Evolutionary conservation across 768 basidiomycete species (phyloP), one percentile per base, ranked within the genome.

Genomic region (Suillus subaureus): DNA sequence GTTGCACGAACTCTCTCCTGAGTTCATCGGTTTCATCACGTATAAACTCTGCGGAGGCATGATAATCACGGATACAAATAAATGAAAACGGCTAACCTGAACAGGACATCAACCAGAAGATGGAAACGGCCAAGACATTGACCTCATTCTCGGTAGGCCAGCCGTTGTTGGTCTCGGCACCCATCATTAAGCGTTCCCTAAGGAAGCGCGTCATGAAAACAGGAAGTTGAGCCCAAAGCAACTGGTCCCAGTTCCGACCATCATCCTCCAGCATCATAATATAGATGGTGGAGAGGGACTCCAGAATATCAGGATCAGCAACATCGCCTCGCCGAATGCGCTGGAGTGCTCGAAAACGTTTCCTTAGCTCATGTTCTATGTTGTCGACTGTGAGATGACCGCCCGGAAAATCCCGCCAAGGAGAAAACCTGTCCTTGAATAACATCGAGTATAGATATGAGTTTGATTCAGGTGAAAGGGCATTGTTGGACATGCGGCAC

Each of bases 261-360:
- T 81, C 83, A 33, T 86, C 82, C 67, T 89, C 87, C 39, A 87
- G 80, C 49, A 87, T 75, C 85, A 90, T 87, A 42, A 84, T 71
- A 70, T 84, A 87, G 61, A 85, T 80, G 0, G 81, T 80, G 77
- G 84, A 84, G 37, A 90, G 72, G 13, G 81, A 82, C 64, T 84
- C 81, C 0, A 74, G 77, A 11, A 86, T 71, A 18, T 68, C 63
- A 35, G 79, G 74, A 65, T 80, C 70, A 67, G 80, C 73, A 35
- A 83, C 63, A 3, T 74, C 71, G 4, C 75, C 75, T n/a, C 67
- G 69, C 26, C 79, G 80, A 72, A 88, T 79, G 61, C 81, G 71
- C 16, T 82, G 78, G n/a, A 87, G 77, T 0, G 82, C 81, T 2
- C 62, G 65, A 64, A 80, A 81, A 1, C 87, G 81, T 31, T 79